These are phyloP conservation scores for Prunus dulcis DNA, from an alignment of 306 rosid species.

Conservation along the genomic window DNA sequence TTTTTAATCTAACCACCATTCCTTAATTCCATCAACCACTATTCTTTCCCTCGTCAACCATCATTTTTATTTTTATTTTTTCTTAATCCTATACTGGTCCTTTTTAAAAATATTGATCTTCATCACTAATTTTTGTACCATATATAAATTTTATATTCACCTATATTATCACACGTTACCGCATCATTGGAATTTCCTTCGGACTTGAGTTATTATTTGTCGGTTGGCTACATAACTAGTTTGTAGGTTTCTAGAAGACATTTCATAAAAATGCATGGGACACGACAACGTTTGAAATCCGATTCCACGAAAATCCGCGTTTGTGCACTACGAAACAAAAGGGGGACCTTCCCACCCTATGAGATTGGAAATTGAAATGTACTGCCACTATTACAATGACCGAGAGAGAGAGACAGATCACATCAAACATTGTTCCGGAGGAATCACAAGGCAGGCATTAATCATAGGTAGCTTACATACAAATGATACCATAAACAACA, in stretches of 20 bases:
- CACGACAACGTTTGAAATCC: conserved; percentile 4
- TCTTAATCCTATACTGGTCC: too few species aligned
- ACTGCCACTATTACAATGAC: neutral
- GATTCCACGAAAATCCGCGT: neutral
- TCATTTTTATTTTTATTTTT: too few species aligned
- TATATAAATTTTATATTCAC: too few species aligned
- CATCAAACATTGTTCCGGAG: neutral
- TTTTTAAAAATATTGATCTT: too few species aligned
- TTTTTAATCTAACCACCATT: neutral
- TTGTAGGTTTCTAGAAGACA: too few species aligned
- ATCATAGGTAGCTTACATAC: neutral
- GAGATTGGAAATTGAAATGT: neutral
- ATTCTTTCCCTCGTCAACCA: neutral
- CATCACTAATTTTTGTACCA: too few species aligned
- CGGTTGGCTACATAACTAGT: neutral
- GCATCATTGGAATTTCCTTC: accelerated
- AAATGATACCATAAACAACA: neutral
- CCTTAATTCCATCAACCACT: neutral
- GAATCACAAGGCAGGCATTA: neutral
- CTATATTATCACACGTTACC: too few species aligned
- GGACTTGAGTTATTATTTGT: too few species aligned
- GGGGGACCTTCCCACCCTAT: neutral
- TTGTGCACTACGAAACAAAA: neutral
- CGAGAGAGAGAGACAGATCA: neutral
- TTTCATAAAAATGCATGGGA: neutral